phyloP scores from a whole-genome alignment of 1,139 yeast species.

The Hemisphaericaspora lyxosophila region DNA sequence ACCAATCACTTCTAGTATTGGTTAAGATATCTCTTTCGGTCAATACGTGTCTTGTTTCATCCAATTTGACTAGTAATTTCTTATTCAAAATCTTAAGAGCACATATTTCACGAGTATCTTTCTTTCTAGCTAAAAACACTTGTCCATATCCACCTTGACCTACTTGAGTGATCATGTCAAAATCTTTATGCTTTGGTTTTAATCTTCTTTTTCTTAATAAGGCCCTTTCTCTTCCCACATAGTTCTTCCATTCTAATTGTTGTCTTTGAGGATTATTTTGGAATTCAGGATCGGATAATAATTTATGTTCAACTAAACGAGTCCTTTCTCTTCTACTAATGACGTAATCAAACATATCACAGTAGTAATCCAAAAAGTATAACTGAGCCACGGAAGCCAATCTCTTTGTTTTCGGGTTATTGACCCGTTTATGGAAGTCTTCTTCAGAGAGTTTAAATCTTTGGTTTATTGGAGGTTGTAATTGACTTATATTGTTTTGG shows the following conservation, averaged over 20 bases:
- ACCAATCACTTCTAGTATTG: constrained; percentile 93
- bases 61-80: constrained; percentile 79
- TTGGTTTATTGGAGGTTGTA: constrained; percentile 26
- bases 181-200: constrained; percentile 92
- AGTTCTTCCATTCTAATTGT: constrained; percentile 75
- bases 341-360: constrained; percentile 93
- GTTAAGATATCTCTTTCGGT: constrained; percentile 97
- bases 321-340: constrained; percentile 82
- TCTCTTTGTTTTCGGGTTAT: constrained; percentile 77
- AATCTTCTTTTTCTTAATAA: constrained; percentile 82
- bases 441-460: constrained; percentile 26
- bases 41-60: constrained; percentile 92
- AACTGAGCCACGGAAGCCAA: constrained; percentile 81
- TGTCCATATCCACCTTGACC: constrained; percentile 99
- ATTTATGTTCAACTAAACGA: constrained; percentile 59
- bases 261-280: constrained; percentile 43
- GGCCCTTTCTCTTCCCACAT: constrained; percentile 82
- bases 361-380: constrained; percentile 90
- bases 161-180: constrained; percentile 94
- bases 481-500: constrained; percentile 33
- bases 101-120: constrained; percentile 92
- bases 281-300: constrained; percentile 46
- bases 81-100: constrained; percentile 93
- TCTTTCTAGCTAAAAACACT: constrained; percentile 90
- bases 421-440: constrained; percentile 60